Percentiles rank a stretch among this genome's conserved stretches.
These are phyloP conservation scores for Babesia bigemina DNA, from an alignment of 169 alveolate species.

Conservation along the genomic window DNA sequence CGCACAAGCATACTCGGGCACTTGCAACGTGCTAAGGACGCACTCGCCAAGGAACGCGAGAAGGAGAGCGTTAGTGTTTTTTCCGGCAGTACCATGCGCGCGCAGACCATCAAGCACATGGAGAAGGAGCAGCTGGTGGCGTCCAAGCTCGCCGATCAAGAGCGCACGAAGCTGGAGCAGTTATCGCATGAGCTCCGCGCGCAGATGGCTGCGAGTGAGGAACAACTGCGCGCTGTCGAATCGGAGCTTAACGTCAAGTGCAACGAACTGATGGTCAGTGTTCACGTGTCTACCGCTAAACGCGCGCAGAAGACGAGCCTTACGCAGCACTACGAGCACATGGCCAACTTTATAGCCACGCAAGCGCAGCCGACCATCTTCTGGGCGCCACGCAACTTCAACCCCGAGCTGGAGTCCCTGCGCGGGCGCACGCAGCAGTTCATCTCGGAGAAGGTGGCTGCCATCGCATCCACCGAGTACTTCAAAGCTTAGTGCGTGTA, in stretches of 20 bases:
- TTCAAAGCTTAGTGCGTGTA: conserved; percentile 5
- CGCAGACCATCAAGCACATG: conserved; percentile 60
- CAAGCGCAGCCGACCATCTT: conserved; percentile 74
- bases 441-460: conserved; percentile 69
- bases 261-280: conserved; percentile 35
- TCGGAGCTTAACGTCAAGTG: conserved; percentile 19
- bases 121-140: conserved; percentile 67
- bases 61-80: conserved; percentile 55
- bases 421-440: conserved; percentile 67
- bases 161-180: conserved; percentile 43
- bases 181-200: conserved; percentile 38
- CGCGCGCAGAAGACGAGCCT: conserved; percentile 46
- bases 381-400: conserved; percentile 76
- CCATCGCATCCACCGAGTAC: conserved; percentile 65
- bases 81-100: conserved; percentile 13
- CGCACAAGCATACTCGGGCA: conserved; percentile 69
- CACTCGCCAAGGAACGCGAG: conserved; percentile 67
- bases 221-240: conserved; percentile 16
- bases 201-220: conserved; percentile 17
- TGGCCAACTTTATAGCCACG: conserved; percentile 77
- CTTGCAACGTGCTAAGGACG: conserved; percentile 71
- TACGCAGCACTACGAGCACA: conserved; percentile 70
- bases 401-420: conserved; percentile 60
- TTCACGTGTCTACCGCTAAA: no score
- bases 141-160: conserved; percentile 59